Conservation (phyloP, 192 early-diverging fungal species). For the Podila minutissima region DNA sequence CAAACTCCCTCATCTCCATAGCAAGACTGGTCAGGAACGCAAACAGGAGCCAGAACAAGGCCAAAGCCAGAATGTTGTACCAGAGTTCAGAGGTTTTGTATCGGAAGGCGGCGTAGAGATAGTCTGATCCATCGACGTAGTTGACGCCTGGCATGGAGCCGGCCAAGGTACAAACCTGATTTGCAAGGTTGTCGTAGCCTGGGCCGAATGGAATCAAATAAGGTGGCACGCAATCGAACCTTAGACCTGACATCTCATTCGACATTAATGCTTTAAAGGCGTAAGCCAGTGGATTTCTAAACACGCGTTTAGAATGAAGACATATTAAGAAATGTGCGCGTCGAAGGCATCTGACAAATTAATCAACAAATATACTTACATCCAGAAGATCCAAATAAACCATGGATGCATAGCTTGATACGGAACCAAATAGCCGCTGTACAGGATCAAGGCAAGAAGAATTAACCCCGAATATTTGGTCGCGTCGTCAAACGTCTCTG, state of each 20-base stretch:
- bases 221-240: slow-evolving; percentile 38
- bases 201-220: slow-evolving; percentile 18
- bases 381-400: slow-evolving; percentile 69
- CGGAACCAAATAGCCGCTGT: slow-evolving; percentile 67
- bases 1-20: slow-evolving; percentile 71
- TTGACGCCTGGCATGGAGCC: slow-evolving; percentile 63
- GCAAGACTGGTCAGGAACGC: slow-evolving; percentile 30
- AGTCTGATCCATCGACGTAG: slow-evolving; percentile 66
- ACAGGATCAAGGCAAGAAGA: slow-evolving; percentile 59
- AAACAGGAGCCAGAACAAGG: slow-evolving; percentile 51
- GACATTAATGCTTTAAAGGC: slow-evolving; percentile 63
- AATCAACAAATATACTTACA: slow-evolving; percentile 20
- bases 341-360: neutral
- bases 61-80: slow-evolving; percentile 65
- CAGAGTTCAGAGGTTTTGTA: slow-evolving; percentile 65
- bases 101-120: slow-evolving; percentile 58
- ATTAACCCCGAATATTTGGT: slow-evolving; percentile 58
- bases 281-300: slow-evolving; percentile 69
- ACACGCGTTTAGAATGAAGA: slow-evolving; percentile 25
- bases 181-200: slow-evolving; percentile 36
- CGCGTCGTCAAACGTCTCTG: slow-evolving; percentile 58
- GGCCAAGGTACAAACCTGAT: slow-evolving; percentile 67
- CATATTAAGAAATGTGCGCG: neutral
- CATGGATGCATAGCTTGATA: slow-evolving; percentile 64
- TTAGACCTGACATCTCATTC: slow-evolving; percentile 67